These are phyloP conservation scores for Salvia hispanica DNA, from an alignment of 257 asterid genomes.

Conservation along the genomic window DNA sequence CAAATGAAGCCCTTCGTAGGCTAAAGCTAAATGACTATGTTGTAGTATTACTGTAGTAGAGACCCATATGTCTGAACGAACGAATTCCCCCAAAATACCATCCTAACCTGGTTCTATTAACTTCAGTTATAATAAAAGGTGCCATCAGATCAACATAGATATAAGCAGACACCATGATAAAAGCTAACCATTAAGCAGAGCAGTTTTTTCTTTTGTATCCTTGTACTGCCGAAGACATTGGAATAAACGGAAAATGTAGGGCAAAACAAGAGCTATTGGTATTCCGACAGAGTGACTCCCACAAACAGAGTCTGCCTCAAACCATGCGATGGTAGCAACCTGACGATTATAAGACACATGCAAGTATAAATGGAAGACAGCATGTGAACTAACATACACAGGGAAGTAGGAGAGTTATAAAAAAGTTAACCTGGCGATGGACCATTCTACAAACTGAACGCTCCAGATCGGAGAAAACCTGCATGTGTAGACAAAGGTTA, in stretches of 20 bases:
- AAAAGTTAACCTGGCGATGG: slow-evolving; percentile 80
- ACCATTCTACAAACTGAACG: slow-evolving; percentile 98
- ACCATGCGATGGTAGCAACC: slow-evolving; percentile 99
- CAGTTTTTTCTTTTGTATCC: slow-evolving; percentile 81
- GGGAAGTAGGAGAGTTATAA: slow-evolving; percentile 24
- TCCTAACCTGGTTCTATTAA: neutral
- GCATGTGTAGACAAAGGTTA: slow-evolving; percentile 30
- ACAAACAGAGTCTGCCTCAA: slow-evolving; percentile 97
- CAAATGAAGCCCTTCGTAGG: neutral
- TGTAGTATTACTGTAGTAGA: too few species aligned
- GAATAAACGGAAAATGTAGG: slow-evolving; percentile 87
- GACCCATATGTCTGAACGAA: neutral
- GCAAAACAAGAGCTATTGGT: slow-evolving; percentile 87
- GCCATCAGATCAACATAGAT: neutral
- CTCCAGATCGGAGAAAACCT: slow-evolving; percentile 99
- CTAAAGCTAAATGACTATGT: neutral
- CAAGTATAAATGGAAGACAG: slow-evolving; percentile 12
- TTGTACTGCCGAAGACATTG: slow-evolving; percentile 97
- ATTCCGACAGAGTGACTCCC: slow-evolving; percentile 98
- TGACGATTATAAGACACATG: slow-evolving; percentile 34
- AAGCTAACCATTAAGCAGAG: slow-evolving; percentile 78
- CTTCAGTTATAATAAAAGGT: neutral
- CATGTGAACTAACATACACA: slow-evolving; percentile 18
- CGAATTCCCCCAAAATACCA: too few species aligned
- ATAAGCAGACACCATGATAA: slow-evolving; percentile 25